Percentiles rank a stretch among this genome's conserved stretches.
Conservation (phyloP, 2,329 filamentous ascomycete species). For the Calonectria leucothoes region DNA sequence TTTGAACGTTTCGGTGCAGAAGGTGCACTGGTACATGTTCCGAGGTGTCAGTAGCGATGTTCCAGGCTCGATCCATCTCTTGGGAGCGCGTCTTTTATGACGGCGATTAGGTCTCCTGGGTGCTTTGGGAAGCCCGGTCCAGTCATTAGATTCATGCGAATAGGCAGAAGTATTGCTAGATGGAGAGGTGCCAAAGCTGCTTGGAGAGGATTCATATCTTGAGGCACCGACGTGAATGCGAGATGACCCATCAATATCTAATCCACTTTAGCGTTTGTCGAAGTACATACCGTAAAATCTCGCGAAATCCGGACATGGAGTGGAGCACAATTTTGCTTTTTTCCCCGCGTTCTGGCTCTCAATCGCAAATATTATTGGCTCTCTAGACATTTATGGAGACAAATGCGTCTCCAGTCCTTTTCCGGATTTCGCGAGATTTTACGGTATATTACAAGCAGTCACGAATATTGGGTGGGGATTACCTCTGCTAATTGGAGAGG, state of each 20-base stretch:
- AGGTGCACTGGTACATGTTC: conserved; percentile 2
- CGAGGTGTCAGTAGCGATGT: background rate
- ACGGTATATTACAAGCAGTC: conserved; percentile 49
- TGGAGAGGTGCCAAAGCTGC: background rate
- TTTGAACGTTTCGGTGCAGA: conserved; percentile 4
- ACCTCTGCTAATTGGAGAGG: conserved; percentile 27
- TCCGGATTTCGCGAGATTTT: no score
- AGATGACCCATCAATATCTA: background rate
- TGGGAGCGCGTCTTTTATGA: background rate
- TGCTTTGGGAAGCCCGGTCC: background rate
- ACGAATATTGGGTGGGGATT: conserved; percentile 34
- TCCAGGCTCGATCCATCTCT: background rate
- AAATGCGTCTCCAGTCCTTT: no score
- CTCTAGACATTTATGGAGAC: no score
- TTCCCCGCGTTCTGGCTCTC: no score
- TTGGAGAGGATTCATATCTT: background rate
- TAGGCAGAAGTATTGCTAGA: background rate
- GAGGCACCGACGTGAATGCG: background rate
- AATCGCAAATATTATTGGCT: no score
- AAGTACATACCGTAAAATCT: no score
- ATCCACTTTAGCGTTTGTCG: background rate
- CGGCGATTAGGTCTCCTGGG: conserved; percentile 48
- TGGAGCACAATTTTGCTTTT: no score
- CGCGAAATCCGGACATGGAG: no score
- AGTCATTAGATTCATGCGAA: background rate